A percentile compares a stretch with the other conserved stretches of the same genome.
Evolutionary conservation across 345 rosid genomes (phyloP).

Genomic region (Geranium brycei): DNA sequence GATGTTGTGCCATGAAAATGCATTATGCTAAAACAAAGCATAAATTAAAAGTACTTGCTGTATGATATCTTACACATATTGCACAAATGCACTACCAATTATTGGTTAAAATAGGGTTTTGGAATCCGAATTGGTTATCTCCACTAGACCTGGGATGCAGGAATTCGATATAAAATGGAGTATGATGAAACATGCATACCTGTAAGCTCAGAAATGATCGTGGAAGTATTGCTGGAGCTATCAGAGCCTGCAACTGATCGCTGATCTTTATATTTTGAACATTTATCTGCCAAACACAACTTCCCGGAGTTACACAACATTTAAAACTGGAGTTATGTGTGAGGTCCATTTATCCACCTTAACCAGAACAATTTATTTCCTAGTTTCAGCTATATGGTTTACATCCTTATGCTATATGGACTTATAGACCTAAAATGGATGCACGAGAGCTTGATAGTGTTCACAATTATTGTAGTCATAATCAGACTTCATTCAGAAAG

Average conservation of each 20-base stretch:
- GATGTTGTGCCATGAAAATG: too few relatives aligned
- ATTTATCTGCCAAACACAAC: constrained; percentile 36
- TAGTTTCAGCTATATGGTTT: background rate
- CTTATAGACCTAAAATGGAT: background rate
- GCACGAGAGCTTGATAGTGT: background rate
- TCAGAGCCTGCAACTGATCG: constrained; percentile 60
- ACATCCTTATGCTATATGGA: background rate
- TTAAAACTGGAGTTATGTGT: background rate
- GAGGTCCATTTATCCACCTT: background rate
- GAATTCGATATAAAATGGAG: background rate
- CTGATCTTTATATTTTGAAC: constrained; percentile 65
- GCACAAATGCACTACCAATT: background rate
- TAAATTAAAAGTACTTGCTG: too few relatives aligned
- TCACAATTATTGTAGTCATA: background rate
- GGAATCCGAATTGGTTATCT: background rate
- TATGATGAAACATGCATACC: constrained; percentile 20
- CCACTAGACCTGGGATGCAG: background rate
- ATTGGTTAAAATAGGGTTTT: background rate
- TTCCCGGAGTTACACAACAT: background rate
- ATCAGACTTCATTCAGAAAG: background rate
- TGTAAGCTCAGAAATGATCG: constrained; percentile 67
- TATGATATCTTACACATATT: background rate
- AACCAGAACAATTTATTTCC: background rate
- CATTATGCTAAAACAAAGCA: too few relatives aligned
- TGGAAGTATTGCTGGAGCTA: constrained; percentile 81